A percentile compares a stretch with the other conserved stretches of the same genome.
Conservation (phyloP, 1,284 basidiomycete genomes). For the Pholiota adiposa region DNA sequence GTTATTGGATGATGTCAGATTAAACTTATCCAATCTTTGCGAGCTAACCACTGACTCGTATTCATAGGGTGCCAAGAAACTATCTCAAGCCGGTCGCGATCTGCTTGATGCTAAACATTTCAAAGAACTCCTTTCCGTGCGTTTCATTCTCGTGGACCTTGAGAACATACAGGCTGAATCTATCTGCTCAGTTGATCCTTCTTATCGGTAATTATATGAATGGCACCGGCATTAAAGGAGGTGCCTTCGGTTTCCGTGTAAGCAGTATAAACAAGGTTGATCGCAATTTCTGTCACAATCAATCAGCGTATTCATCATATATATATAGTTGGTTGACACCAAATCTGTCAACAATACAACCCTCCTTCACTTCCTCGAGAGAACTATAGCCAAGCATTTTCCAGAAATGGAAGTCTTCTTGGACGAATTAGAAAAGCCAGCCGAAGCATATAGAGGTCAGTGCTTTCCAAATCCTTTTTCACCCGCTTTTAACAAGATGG, state of each 20-base stretch:
- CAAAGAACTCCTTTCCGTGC: constrained; percentile 84
- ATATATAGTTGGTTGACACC: constrained; percentile 89
- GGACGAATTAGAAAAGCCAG: constrained; percentile 87
- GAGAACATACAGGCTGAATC: neutral
- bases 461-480: constrained; percentile 1
- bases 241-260: constrained; percentile 96
- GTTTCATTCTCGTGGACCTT: constrained; percentile 25
- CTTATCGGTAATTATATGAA: constrained; percentile 99
- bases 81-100: constrained; percentile 80
- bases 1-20: constrained; percentile 69
- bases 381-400: constrained; percentile 89
- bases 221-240: constrained; percentile 94
- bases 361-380: constrained; percentile 92
- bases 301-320: constrained; percentile 3
- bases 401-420: constrained; percentile 88
- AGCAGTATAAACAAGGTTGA: constrained; percentile 95
- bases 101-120: constrained; percentile 82
- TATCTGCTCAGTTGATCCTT: constrained; percentile 74
- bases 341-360: constrained; percentile 95
- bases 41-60: neutral
- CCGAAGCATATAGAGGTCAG: constrained; percentile 91
- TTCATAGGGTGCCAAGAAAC: constrained; percentile 73
- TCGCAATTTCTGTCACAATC: neutral
- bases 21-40: neutral
- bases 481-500: constrained; percentile 4